Base-by-base conservation (phyloP, 1,139 yeast species). In the Debaryomyces sp. region DNA sequence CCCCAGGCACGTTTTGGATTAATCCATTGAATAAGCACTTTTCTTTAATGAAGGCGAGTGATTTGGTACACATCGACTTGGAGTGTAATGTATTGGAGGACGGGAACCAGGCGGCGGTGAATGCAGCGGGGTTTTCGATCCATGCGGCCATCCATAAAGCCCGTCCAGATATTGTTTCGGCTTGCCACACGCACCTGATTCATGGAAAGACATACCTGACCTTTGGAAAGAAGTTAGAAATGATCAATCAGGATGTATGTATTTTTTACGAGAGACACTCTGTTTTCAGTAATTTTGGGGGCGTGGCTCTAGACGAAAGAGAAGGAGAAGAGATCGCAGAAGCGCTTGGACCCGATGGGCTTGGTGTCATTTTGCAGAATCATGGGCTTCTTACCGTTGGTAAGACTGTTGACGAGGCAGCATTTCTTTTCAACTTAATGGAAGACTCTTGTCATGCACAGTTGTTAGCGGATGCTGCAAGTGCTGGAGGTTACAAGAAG, bases 341-440 rank as follows among this genome's bases (percentile, higher is more conserved):
- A 43, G 84, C 90, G 1, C 67, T 87, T 44, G 94, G 92, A 12
- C n/a, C n/a, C 17, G 66, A 73, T 50, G 84, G 84, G 41, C 82
- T 82, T 54, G 87, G 80, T 5, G 78, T 84, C 26, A 84, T 88
- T 56, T 73, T 88, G 57, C 87, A 82, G 61, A 88, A 87, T 68
- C 96, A 88, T 61, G 96, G 96, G 12, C 73, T 88, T 36, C 66
- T 88, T 55, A 87, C 95, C 1, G 89, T 85, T 5, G 96, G 96
- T 7, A 55, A 70, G 34, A 87, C 91, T 1, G 89, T 87, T n/a
- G 96, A 87, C 60, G 96, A 87, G 68, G 95, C 95, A 2, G 94
- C 94, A 2, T 84, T 82, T 60, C 66, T 86, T 51, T 88, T 82
- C 64, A 77, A 84, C 0, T 70, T 85, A 51, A 71, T 84, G 80